Conservation (phyloP, 495 filamentous ascomycete genomes). For the Trichoderma erinaceum region DNA sequence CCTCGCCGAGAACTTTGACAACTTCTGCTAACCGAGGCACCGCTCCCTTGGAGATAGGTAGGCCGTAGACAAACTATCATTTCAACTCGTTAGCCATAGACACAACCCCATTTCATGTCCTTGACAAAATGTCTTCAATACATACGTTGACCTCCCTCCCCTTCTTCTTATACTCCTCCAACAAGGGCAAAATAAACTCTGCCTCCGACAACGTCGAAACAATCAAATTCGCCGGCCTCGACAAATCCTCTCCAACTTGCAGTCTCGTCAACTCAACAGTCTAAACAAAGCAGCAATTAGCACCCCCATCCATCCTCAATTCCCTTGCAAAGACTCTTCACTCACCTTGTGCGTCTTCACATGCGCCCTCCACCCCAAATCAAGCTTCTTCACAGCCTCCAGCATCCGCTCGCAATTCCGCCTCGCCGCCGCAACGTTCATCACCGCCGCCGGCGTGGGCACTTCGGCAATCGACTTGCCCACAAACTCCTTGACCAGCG, state of each 20-base stretch:
- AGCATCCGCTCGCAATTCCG: slow-evolving; percentile 73
- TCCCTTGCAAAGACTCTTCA: background rate
- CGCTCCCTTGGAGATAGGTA: slow-evolving; percentile 62
- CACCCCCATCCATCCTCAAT: background rate
- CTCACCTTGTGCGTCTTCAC: slow-evolving; percentile 82
- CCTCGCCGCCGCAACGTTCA: slow-evolving; percentile 62
- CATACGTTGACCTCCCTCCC: slow-evolving; percentile 53
- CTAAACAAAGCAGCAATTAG: slow-evolving; percentile 11
- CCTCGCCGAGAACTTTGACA: slow-evolving; percentile 42
- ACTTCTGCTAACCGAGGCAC: slow-evolving; percentile 51
- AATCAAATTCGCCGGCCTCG: slow-evolving; percentile 56
- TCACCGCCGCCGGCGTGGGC: slow-evolving; percentile 59
- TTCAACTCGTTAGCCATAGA: background rate
- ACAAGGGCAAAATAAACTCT: slow-evolving; percentile 58
- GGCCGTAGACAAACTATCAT: slow-evolving; percentile 44
- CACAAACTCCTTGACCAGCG: slow-evolving; percentile 46
- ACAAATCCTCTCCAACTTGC: slow-evolving; percentile 55
- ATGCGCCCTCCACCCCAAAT: slow-evolving; percentile 69
- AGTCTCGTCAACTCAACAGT: slow-evolving; percentile 66
- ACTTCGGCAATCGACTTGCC: slow-evolving; percentile 57
- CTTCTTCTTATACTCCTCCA: slow-evolving; percentile 49
- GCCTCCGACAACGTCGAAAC: slow-evolving; percentile 75
- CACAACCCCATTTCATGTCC: slow-evolving; percentile 41
- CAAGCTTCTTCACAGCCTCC: slow-evolving; percentile 50
- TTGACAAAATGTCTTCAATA: slow-evolving; percentile 1